Percentiles rank a stretch among this genome's conserved stretches.
phyloP scores from a whole-genome alignment of 2,329 filamentous ascomycete species.

The Calcarisporium arbuscula region DNA sequence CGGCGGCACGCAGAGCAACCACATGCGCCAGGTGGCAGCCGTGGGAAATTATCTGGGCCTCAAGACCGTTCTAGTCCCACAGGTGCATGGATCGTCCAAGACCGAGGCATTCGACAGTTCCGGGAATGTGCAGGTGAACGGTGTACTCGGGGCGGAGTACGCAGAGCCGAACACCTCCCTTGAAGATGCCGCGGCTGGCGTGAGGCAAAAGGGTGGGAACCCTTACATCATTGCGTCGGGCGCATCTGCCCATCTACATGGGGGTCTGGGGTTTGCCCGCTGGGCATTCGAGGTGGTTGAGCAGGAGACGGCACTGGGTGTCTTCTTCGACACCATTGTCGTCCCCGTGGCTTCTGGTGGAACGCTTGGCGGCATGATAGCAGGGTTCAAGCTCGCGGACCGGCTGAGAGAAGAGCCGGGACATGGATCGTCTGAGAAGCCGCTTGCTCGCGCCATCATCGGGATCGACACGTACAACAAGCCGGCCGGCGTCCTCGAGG shows the following conservation, averaged over 20 bases:
- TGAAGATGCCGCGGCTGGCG: too few relatives aligned
- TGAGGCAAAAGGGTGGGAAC: slow-evolving; percentile 25
- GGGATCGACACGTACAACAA: too few relatives aligned
- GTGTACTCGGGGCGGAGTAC: slow-evolving; percentile 13
- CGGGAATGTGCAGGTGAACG: slow-evolving; percentile 15
- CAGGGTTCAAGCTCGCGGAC: slow-evolving; percentile 61
- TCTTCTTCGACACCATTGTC: slow-evolving; percentile 54
- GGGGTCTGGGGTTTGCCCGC: slow-evolving; percentile 58
- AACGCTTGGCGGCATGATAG: slow-evolving; percentile 60
- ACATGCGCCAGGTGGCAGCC: slow-evolving; percentile 28
- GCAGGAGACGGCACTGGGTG: slow-evolving; percentile 47
- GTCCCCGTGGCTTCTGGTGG: slow-evolving; percentile 60
- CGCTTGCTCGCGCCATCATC: too few relatives aligned
- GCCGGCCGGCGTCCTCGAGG: too few relatives aligned
- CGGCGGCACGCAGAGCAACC: slow-evolving; percentile 29
- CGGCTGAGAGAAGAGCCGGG: too few relatives aligned
- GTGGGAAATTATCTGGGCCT: slow-evolving; percentile 24
- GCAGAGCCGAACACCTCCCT: too few relatives aligned
- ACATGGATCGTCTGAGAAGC: too few relatives aligned
- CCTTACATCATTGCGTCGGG: slow-evolving; percentile 61
- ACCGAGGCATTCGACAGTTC: slow-evolving; percentile 1
- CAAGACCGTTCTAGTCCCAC: slow-evolving; percentile 3
- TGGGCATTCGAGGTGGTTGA: slow-evolving; percentile 57
- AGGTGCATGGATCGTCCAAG: too few relatives aligned
- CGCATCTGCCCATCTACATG: slow-evolving; percentile 56